Percentiles rank a stretch among this genome's conserved stretches.
Evolutionary conservation across 257 asterid genomes (phyloP).

Genomic region (Plantago elongata): DNA sequence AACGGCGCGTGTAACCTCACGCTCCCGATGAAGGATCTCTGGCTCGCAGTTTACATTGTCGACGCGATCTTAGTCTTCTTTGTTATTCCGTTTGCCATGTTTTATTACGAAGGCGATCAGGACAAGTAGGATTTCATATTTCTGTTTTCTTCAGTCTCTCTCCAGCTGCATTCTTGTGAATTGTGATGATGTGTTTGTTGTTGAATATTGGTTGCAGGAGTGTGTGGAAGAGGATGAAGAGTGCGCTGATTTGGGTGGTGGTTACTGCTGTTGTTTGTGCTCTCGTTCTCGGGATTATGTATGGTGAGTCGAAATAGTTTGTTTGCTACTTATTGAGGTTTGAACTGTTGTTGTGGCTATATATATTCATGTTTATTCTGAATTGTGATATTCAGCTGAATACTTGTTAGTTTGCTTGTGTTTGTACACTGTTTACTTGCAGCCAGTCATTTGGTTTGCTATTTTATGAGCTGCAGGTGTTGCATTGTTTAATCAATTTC

Average conservation of each 20-base stretch:
- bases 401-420: too few species aligned
- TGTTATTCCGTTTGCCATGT: conserved; percentile 93
- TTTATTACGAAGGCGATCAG: conserved; percentile 96
- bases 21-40: conserved; percentile 91
- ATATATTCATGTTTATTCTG: too few species aligned
- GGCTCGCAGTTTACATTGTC: conserved; percentile 84
- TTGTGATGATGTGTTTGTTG: not conserved
- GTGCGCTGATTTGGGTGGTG: conserved; percentile 82
- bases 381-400: too few species aligned
- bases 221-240: conserved; percentile 77
- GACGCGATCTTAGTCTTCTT: conserved; percentile 91
- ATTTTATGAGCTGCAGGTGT: too few species aligned
- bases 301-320: conserved; percentile 38
- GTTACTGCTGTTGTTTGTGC: conserved; percentile 83
- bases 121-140: conserved; percentile 50
- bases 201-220: conserved; percentile 41
- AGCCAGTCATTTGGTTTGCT: too few species aligned
- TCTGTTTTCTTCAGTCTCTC: not conserved
- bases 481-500: too few species aligned
- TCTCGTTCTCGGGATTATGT: conserved; percentile 77
- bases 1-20: conserved; percentile 94
- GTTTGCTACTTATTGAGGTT: not conserved
- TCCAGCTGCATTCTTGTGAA: not conserved
- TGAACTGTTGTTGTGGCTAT: too few species aligned
- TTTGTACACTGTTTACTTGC: too few species aligned